phyloP scores from a whole-genome alignment of 306 rosid species.

The Sicyos baderoa region DNA sequence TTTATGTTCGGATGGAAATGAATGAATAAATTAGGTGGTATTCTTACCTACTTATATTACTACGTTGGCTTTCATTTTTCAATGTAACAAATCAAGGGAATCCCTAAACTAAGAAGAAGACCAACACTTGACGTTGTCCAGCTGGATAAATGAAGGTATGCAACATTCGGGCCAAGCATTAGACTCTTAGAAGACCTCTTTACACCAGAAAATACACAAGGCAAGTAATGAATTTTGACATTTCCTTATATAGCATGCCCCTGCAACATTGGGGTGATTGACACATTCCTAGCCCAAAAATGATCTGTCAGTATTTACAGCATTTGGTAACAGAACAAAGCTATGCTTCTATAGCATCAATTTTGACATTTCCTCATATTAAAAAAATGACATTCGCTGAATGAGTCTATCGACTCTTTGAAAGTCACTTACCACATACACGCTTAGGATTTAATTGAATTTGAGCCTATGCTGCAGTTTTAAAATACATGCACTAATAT shows the following conservation, averaged over 20 bases:
- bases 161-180: background rate
- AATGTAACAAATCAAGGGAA: too few relatives aligned
- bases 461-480: background rate
- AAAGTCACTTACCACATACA: background rate
- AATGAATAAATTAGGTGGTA: too few relatives aligned
- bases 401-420: background rate
- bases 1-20: too few relatives aligned
- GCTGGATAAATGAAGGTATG: background rate
- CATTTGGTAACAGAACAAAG: too few relatives aligned
- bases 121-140: background rate
- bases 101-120: too few relatives aligned
- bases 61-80: too few relatives aligned
- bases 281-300: too few relatives aligned
- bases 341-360: too few relatives aligned
- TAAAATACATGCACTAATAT: background rate
- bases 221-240: background rate
- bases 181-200: background rate
- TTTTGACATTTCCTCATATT: too few relatives aligned
- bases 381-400: too few relatives aligned
- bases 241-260: background rate
- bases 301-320: too few relatives aligned
- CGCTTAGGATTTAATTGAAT: background rate
- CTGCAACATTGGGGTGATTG: background rate
- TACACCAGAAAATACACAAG: background rate
- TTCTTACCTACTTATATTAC: too few relatives aligned